These are phyloP conservation scores for Diddensiella santjacobensis DNA, from an alignment of 805 yeast species.

Conservation along the genomic window DNA sequence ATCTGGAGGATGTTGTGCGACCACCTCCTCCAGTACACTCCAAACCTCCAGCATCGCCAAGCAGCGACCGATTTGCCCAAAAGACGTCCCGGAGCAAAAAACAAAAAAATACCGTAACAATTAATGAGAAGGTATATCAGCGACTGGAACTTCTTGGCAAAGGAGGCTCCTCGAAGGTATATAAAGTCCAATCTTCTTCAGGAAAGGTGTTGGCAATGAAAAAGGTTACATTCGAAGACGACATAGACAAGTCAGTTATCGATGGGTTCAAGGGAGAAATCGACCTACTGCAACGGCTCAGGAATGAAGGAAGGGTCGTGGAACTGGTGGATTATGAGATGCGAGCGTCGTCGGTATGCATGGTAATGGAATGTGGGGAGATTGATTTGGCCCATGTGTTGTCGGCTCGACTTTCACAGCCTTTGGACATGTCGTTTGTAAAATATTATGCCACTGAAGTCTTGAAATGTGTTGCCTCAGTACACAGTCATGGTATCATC, in stretches of 20 bases:
- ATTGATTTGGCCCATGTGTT: conserved; percentile 82
- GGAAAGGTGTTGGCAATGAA: conserved; percentile 73
- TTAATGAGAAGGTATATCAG: conserved; percentile 66
- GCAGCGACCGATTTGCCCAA: not conserved
- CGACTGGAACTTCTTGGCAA: conserved; percentile 75
- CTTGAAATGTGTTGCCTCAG: conserved; percentile 77
- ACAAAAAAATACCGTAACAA: conserved; percentile 33
- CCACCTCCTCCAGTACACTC: too few species aligned
- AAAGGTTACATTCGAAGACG: conserved; percentile 70
- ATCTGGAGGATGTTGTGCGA: conserved; percentile 4
- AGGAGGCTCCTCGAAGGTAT: conserved; percentile 92
- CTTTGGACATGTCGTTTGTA: conserved; percentile 70
- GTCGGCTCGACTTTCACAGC: conserved; percentile 46
- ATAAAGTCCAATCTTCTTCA: conserved; percentile 58
- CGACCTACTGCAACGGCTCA: conserved; percentile 59
- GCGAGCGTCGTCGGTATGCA: conserved; percentile 54
- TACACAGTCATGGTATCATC: conserved; percentile 82
- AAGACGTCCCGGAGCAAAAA: conserved; percentile 14
- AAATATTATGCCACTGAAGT: conserved; percentile 75
- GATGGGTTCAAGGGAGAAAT: conserved; percentile 88
- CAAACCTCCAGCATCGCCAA: not conserved
- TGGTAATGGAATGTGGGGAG: conserved; percentile 95
- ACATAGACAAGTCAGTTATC: conserved; percentile 70
- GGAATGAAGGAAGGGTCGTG: conserved; percentile 68
- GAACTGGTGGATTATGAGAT: conserved; percentile 71